Base-by-base conservation (phyloP, 768 basidiomycete genomes). In the Collybiopsis confluens region DNA sequence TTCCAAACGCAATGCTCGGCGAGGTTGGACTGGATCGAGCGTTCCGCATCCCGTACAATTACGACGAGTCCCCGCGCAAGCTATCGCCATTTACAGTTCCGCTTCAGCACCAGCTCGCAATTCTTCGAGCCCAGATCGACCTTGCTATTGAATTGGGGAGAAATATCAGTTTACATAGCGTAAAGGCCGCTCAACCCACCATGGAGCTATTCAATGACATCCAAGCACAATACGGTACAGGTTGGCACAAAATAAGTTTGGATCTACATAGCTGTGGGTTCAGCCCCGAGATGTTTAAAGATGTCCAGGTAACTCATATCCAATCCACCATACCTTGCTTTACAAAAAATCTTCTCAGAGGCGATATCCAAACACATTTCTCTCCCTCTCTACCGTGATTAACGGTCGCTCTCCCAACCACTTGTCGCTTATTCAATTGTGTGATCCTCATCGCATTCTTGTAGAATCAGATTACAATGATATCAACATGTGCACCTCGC, bases 251-350 rank as follows among this genome's bases (percentile, higher is more conserved):
- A 18, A 83, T 97, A 64, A 95, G 85, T 61, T 69, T 98, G 44
- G 93, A 96, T 65, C 67, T 99, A 60, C 96, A 99, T 66, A 91
- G 88, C 43, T 98, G 92, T 63, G 90, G 92, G 0, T 70, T 94
- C 59, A 92, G 88, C 56, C 74, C 83, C 6, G 81, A 95, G 63
- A 83, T 79, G 35, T 90, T 90, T 84, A 70, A 67, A 52, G 76
- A 78, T 45, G 77, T 96, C 41, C 86, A 94, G 81, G 92, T 85
- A 70, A 30, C 3, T 1, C 3, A 21, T 30, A n/a, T 45, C 23
- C 52, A 50, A 23, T 45, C 21, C 28, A 26, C 26, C 3, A 37
- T 49, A 18, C 13, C 10, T 20, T 26, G 5, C 21, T 13, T 46
- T n/a, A 46, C 10, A 4, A 21, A 18, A 27, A 20, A 15, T 27